Percentiles rank a stretch among this genome's conserved stretches.
phyloP scores from a whole-genome alignment of 2,329 filamentous ascomycete species.

The Taxawa tesnikishii region DNA sequence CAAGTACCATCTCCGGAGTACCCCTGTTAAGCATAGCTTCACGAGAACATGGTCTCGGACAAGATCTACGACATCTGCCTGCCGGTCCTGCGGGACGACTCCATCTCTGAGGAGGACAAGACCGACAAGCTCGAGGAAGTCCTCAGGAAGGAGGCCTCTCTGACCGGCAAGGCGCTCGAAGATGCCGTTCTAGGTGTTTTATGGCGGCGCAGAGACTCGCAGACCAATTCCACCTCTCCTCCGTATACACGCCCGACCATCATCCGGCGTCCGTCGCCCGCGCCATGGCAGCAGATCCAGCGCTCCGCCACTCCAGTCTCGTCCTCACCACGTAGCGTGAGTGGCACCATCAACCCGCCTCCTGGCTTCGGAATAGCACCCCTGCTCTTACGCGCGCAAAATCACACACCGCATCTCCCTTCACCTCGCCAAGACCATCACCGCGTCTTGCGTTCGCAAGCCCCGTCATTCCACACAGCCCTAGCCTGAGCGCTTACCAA shows the following conservation, averaged over 20 bases:
- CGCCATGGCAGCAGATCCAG: slow-evolving; percentile 78
- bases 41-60: slow-evolving; percentile 80
- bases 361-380: slow-evolving; percentile 65
- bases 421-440: slow-evolving; percentile 85
- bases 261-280: slow-evolving; percentile 80
- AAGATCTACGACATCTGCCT: slow-evolving; percentile 85
- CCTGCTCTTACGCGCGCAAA: slow-evolving; percentile 65
- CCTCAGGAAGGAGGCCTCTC: slow-evolving; percentile 55
- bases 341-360: slow-evolving; percentile 70
- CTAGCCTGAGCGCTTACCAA: slow-evolving; percentile 87
- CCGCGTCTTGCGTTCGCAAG: slow-evolving; percentile 82
- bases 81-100: slow-evolving; percentile 70
- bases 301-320: slow-evolving; percentile 66
- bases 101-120: slow-evolving; percentile 87
- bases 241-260: slow-evolving; percentile 80
- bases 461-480: slow-evolving; percentile 84
- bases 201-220: slow-evolving; percentile 66
- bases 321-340: slow-evolving; percentile 65
- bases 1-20: no score
- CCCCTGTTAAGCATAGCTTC: no score
- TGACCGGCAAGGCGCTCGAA: slow-evolving; percentile 68
- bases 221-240: slow-evolving; percentile 55
- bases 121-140: slow-evolving; percentile 83
- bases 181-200: slow-evolving; percentile 83
- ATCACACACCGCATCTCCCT: slow-evolving; percentile 72